Percentiles rank a stretch among this genome's conserved stretches.
Evolutionary conservation across 73 alveolate genomes (phyloP).

Genomic region (Paramecium primaurelia): DNA sequence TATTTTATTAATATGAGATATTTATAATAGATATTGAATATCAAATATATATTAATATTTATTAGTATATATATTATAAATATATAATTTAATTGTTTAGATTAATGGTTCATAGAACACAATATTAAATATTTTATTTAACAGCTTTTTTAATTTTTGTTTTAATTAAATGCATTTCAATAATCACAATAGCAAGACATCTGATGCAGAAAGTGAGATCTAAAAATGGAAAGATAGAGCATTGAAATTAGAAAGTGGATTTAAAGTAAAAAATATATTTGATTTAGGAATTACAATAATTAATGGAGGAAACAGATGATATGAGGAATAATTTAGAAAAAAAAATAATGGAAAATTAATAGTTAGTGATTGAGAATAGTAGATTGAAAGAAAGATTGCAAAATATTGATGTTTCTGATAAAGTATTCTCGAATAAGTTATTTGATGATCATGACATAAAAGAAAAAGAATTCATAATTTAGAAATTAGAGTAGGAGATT

Average conservation of each 20-base stretch:
- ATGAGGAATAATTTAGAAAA: slow-evolving; percentile 11
- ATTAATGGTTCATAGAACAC: neutral
- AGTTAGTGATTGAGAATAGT: neutral
- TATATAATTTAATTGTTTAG: neutral
- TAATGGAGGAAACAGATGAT: slow-evolving; percentile 35
- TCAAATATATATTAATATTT: no score
- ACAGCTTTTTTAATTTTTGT: neutral
- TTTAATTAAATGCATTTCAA: neutral
- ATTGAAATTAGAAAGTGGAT: neutral
- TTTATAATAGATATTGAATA: no score
- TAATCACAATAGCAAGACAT: neutral
- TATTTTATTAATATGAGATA: no score
- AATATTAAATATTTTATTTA: neutral
- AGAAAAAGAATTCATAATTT: neutral
- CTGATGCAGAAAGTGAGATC: neutral
- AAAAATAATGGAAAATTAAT: neutral
- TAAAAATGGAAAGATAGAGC: slow-evolving; percentile 4
- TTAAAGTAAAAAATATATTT: neutral
- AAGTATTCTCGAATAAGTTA: neutral
- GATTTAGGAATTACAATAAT: neutral
- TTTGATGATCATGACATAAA: neutral
- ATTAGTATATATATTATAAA: neutral
- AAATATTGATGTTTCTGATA: neutral
- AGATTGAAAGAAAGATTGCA: neutral
- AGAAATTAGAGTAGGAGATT: neutral